These are phyloP conservation scores for Ceratobasidium sp. DNA, from an alignment of 1,284 basidiomycete genomes.

Conservation along the genomic window DNA sequence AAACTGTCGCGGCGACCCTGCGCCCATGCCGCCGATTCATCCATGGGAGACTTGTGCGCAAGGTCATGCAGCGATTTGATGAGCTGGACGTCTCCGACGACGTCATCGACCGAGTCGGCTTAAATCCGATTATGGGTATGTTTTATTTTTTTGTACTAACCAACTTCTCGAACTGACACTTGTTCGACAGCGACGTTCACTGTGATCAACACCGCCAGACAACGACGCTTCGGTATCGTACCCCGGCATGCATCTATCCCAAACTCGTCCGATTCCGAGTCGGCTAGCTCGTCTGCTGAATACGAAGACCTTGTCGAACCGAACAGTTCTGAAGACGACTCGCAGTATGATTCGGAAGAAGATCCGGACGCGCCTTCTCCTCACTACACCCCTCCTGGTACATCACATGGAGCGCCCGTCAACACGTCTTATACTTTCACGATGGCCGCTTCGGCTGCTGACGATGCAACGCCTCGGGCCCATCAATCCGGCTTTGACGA, in stretches of 20 bases:
- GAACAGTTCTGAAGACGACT: conserved; percentile 36
- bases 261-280: conserved; percentile 36
- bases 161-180: not conserved
- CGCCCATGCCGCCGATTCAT: conserved; percentile 35
- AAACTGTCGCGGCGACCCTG: conserved; percentile 30
- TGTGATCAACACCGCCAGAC: conserved; percentile 34
- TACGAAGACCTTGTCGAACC: conserved; percentile 34
- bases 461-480: conserved; percentile 31
- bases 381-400: conserved; percentile 26
- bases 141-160: not conserved
- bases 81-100: conserved; percentile 35
- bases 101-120: conserved; percentile 30
- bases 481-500: conserved; percentile 33
- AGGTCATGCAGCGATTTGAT: conserved; percentile 35
- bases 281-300: conserved; percentile 28
- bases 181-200: conserved; percentile 32
- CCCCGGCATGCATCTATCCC: conserved; percentile 23
- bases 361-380: conserved; percentile 39
- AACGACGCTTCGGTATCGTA: conserved; percentile 36
- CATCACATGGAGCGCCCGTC: conserved; percentile 13
- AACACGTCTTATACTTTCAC: conserved; percentile 12
- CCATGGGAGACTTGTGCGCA: conserved; percentile 36
- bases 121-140: conserved; percentile 37
- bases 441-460: not conserved
- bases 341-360: conserved; percentile 30